A percentile compares a stretch with the other conserved stretches of the same genome.
Evolutionary conservation across 495 filamentous ascomycete species (phyloP).

Genomic region (Aspergillus leporis): DNA sequence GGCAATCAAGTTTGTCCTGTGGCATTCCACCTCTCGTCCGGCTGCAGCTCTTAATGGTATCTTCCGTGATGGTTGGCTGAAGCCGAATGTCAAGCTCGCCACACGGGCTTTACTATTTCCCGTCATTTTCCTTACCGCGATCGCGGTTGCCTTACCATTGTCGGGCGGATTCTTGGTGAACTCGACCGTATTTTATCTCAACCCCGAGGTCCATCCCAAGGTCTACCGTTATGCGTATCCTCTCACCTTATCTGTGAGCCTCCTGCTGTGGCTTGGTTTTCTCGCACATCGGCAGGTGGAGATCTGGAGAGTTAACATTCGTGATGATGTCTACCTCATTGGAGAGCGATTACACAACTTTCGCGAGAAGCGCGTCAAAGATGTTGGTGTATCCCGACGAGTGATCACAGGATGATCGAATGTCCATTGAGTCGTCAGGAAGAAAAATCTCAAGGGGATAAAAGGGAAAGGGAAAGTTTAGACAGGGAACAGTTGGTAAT

Average conservation of each 20-base stretch:
- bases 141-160: slow-evolving; percentile 62
- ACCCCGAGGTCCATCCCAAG: slow-evolving; percentile 48
- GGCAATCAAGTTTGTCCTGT: slow-evolving; percentile 67
- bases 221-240: slow-evolving; percentile 77
- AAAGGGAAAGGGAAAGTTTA: neutral
- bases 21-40: slow-evolving; percentile 62
- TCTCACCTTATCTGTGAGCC: slow-evolving; percentile 49
- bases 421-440: neutral
- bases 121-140: slow-evolving; percentile 53
- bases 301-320: slow-evolving; percentile 77
- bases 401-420: slow-evolving; percentile 39
- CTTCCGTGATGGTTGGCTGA: slow-evolving; percentile 74
- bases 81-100: slow-evolving; percentile 75
- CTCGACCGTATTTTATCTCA: slow-evolving; percentile 39
- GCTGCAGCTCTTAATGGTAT: slow-evolving; percentile 74
- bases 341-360: slow-evolving; percentile 94
- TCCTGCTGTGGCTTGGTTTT: slow-evolving; percentile 43
- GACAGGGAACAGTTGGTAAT: neutral
- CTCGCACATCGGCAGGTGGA: slow-evolving; percentile 55
- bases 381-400: slow-evolving; percentile 42
- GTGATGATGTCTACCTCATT: slow-evolving; percentile 95
- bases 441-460: neutral
- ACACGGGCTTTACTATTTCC: slow-evolving; percentile 84
- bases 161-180: slow-evolving; percentile 47
- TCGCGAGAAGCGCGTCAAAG: slow-evolving; percentile 57